phyloP scores from a whole-genome alignment of 164 flowering plant genomes.

The Stephania japonica region DNA sequence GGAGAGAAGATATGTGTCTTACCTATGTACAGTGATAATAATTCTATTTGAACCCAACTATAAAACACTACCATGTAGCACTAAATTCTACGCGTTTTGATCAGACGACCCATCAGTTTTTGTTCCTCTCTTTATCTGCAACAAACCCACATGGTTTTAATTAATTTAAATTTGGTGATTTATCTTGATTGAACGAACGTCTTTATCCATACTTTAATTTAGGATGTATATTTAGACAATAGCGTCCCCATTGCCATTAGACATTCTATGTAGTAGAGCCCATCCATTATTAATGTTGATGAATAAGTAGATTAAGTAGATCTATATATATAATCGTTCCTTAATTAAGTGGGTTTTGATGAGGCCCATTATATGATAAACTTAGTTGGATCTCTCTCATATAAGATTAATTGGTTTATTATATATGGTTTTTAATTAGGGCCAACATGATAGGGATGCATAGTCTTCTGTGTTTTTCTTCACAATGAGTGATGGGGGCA shows the following conservation, averaged over 20 bases:
- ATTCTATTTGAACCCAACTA: neutral
- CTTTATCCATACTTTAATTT: neutral
- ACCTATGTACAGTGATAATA: too few species aligned
- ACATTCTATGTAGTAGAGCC: neutral
- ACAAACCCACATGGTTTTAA: neutral
- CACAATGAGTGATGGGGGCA: constrained; percentile 23
- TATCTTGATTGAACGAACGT: neutral
- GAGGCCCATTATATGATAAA: too few species aligned
- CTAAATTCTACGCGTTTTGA: neutral
- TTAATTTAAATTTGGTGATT: neutral
- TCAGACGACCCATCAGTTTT: neutral
- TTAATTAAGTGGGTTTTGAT: too few species aligned
- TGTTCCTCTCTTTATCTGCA: neutral
- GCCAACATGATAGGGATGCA: neutral
- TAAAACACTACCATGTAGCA: neutral
- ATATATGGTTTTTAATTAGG: neutral
- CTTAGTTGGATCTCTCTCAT: neutral
- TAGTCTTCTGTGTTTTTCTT: neutral
- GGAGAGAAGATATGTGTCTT: neutral
- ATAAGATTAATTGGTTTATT: neutral
- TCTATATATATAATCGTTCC: neutral
- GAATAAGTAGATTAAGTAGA: neutral
- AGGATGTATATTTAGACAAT: neutral
- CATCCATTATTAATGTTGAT: neutral
- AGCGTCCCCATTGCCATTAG: too few species aligned